Evolutionary conservation across 148 eudicot species (phyloP), one percentile per base, ranked within the genome.

Genomic region (Oxyria digyna): DNA sequence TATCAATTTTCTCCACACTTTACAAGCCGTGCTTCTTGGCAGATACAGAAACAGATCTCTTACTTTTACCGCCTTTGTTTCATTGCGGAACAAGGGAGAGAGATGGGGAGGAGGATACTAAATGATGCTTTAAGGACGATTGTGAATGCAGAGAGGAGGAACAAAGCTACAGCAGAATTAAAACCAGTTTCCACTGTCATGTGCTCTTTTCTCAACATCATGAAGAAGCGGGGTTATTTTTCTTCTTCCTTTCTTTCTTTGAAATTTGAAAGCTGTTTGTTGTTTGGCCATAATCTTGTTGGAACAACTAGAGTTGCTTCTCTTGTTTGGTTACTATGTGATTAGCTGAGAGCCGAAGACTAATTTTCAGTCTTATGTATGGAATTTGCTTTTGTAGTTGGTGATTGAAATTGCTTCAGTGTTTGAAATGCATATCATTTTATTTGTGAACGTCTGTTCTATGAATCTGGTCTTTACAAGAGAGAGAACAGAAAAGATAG

Each of bases 101-200:
- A 67, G 74, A 90, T 87, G 97, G 94, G 97, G 1, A 81, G 91
- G 64, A 82, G 94, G 71, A 87, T 87, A 42, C 52, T 91, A 69
- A 91, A 86, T 75, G 89, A 91, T 33, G 97, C 95, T 1, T 70
- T 91, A 76, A 80, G 95, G 32, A 91, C 85, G 38, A 86, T 91
- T 0, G 97, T 88, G n/a, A 91, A 88, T 73, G 97, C 97, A 0
- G 97, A 88, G 74, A 91, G 78, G 76, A 76, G 97, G 74, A 85
- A 81, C 64, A 88, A 84, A 57, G 89, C 91, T 35, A 69, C 88
- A 0, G 76, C 97, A 20, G 75, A 88, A 66, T 81, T 91, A 21
- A 68, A 85, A 33, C 91, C 91, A 11, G 71, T 91, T 74, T 91
- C 97, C 48, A 80, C 77, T 59, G 87, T 83, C 71, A 83, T 90